phyloP scores from a whole-genome alignment of 768 basidiomycete genomes.

The Lactarius tabidus region DNA sequence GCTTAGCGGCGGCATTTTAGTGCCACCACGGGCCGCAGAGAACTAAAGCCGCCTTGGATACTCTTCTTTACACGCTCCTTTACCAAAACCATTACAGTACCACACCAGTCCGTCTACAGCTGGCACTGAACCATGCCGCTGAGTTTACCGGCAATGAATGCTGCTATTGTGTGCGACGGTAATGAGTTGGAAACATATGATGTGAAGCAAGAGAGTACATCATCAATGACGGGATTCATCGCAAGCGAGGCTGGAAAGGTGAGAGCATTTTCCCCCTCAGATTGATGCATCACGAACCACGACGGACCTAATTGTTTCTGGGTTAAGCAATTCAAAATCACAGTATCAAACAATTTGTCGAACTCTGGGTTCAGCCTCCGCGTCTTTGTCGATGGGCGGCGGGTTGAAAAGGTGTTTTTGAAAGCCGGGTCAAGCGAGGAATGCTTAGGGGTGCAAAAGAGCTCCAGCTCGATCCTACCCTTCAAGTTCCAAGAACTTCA shows the following conservation, averaged over 20 bases:
- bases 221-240: neutral
- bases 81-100: neutral
- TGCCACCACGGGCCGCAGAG: too few species aligned
- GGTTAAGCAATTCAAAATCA: slow-evolving; percentile 6
- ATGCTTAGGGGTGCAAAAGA: neutral
- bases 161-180: slow-evolving; percentile 7
- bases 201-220: slow-evolving; percentile 1
- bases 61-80: too few species aligned
- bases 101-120: neutral
- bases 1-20: too few species aligned
- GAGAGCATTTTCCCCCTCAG: neutral
- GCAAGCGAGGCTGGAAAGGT: slow-evolving; percentile 19
- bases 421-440: neutral
- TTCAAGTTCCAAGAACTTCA: slow-evolving; percentile 9
- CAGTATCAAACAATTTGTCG: neutral
- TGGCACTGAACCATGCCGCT: slow-evolving; percentile 12
- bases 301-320: neutral
- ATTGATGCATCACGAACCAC: neutral
- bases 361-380: neutral
- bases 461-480: neutral
- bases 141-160: neutral
- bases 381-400: neutral
- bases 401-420: neutral
- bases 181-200: slow-evolving; percentile 6
- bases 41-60: too few species aligned